Percentiles rank a stretch among this genome's conserved stretches.
phyloP scores from a whole-genome alignment of 1,284 basidiomycete genomes.

The Cutaneotrichosporon cavernicola region DNA sequence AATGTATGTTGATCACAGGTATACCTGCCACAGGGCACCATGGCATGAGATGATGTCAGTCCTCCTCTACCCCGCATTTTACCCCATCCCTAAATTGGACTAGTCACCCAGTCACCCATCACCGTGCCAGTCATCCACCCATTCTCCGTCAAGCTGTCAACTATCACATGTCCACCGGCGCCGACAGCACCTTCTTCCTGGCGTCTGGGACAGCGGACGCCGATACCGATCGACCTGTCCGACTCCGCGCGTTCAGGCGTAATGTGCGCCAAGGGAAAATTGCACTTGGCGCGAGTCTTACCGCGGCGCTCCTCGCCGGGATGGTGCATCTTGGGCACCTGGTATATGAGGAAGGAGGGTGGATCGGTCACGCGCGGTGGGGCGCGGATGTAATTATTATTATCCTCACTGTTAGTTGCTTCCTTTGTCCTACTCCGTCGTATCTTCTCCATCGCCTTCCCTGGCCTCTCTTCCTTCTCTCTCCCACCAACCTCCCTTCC shows the following conservation, averaged over 20 bases:
- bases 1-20: neutral
- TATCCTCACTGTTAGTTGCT: constrained; percentile 11
- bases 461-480: neutral
- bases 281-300: constrained; percentile 2
- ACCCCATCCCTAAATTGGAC: neutral
- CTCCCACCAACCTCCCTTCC: neutral
- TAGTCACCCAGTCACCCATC: too few species aligned
- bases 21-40: neutral
- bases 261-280: constrained; percentile 20
- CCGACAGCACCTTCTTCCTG: constrained; percentile 4
- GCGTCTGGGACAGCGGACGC: neutral
- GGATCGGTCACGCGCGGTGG: constrained; percentile 11
- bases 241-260: constrained; percentile 15
- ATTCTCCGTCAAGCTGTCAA: neutral
- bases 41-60: neutral
- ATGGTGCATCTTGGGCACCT: neutral
- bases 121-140: too few species aligned
- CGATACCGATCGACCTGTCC: constrained; percentile 13
- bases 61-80: neutral
- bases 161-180: neutral
- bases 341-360: neutral
- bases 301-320: neutral
- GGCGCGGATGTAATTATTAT: constrained; percentile 7
- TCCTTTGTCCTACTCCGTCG: too few species aligned
- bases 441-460: too few species aligned